Evolutionary conservation across 2,329 filamentous ascomycete genomes (phyloP), one percentile per base, ranked within the genome.

Genomic region (Alternaria alternata): DNA sequence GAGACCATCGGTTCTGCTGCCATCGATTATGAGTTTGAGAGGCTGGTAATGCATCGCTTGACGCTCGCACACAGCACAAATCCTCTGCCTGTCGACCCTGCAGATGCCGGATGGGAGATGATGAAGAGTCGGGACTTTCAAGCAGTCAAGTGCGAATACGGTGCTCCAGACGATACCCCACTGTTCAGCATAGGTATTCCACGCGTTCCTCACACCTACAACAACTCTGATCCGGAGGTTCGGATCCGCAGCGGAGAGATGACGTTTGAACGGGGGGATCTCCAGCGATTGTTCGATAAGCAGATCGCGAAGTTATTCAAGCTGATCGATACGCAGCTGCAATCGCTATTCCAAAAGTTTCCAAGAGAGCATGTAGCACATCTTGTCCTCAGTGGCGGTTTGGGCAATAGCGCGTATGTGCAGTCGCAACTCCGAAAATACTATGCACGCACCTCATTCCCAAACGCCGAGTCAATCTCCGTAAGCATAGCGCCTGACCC

Each of bases 401-500:
- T 82, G 1, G 79, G 81, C 9, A 81, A 80, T 52, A 79, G 74
- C 1, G 69, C 75, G 16, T 82, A 83, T 60, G 75, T 82, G 5
- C 79, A 80, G 47, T 63, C 70, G 1, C 64, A 71, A 7, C 69
- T 81, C 2, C 66, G 70, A 34, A 67, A 67, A 7, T 73, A 75
- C 26, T 82, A 81, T 53, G 67, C 72, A 8, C 56, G 58, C 0
- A 69, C 67, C 12, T 56, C 55, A 12, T 64, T 69, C 16, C 67
- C 70, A 2, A 73, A 75, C 18, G 69, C 71, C 6, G 61, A 54
- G 7, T 65, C 59, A 2, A 69, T 78, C 20, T 64, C 55, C 22
- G 70, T 80, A 1, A 69, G 76, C 4, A 72, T 79, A 16, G 74
- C 76, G 2, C 80, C 82, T 8, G 85, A 87, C 46, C 84, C 85